phyloP scores from a whole-genome alignment of 1,284 basidiomycete species.

The Microbotryomycetes sp. region DNA sequence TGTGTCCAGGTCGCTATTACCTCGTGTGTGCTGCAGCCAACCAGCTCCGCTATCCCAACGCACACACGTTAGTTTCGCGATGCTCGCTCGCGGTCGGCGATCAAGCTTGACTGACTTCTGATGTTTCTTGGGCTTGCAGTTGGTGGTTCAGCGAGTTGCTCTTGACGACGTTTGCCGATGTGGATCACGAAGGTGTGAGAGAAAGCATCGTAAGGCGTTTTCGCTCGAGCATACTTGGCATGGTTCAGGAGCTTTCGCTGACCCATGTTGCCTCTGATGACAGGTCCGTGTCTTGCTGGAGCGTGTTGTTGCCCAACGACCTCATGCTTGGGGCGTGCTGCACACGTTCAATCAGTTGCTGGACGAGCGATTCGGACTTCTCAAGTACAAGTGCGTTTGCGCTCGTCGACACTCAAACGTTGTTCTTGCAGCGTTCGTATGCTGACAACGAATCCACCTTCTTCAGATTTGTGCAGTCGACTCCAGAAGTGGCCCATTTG shows the following conservation, averaged over 20 bases:
- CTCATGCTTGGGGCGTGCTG: conserved; percentile 95
- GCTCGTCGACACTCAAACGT: not conserved
- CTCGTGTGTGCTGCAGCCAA: conserved; percentile 83
- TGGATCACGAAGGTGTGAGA: conserved; percentile 64
- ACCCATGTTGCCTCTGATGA: no score
- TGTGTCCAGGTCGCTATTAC: conserved; percentile 64
- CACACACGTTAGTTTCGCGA: conserved; percentile 49
- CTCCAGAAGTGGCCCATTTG: conserved; percentile 2
- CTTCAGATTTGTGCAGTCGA: not conserved
- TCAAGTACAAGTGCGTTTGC: not conserved
- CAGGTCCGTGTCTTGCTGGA: conserved; percentile 76
- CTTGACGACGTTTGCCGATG: conserved; percentile 74
- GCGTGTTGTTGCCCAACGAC: conserved; percentile 84
- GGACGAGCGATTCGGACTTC: conserved; percentile 52
- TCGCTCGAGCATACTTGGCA: no score
- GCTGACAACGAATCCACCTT: not conserved
- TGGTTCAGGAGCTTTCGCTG: no score
- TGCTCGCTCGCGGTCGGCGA: conserved; percentile 73
- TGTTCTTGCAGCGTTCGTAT: not conserved
- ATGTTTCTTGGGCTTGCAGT: conserved; percentile 52
- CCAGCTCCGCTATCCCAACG: conserved; percentile 63
- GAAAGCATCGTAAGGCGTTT: conserved; percentile 69
- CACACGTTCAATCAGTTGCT: conserved; percentile 89
- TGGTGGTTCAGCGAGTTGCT: conserved; percentile 89
- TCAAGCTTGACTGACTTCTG: conserved; percentile 78